Base-by-base conservation (phyloP, 2,329 filamentous ascomycete genomes). In the Ophiognomonia clavigignenti-juglandacearum region DNA sequence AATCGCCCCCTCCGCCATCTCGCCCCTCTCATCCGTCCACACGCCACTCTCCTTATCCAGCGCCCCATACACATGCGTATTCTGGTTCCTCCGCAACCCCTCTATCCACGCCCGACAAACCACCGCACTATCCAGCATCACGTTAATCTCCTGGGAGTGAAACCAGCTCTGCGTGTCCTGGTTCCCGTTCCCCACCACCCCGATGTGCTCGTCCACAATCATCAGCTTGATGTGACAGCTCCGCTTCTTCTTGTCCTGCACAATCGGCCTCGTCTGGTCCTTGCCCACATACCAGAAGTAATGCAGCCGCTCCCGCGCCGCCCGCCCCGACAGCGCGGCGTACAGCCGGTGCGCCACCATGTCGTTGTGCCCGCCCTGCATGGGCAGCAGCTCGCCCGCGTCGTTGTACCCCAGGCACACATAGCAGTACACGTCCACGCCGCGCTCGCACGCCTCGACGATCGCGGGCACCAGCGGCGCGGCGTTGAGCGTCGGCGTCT, bases 81-180 rank as follows among this genome's bases (percentile, higher is more conserved):
- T 86, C 61, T 86, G 81, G 59, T 85, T 85, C 47, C 63, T 52
- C 18, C 56, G 45, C 44, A 66, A 32, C 2, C 56, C 78, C 14
- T 81, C 77, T 18, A 78, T 71, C 85, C 85, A 88, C 27, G 69
- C 71, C 24, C 59, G 60, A 55, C 86, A 89, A 0, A 90, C 67
- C 1, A 71, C 61, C 0, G 62, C 56, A 18, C 77, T 83, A 52
- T 92, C 86, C 6, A 90, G 65, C 75, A 92, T 80, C 20, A 91
- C 64, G 54, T 92, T 91, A 45, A 86, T 75, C 62, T 92, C 87
- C 61, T 90, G 85, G 45, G 77, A 83, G 59, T 92, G 86, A 54
- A 76, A 90, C 82, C 85, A 91, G 18, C 76, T 82, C 63, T 92
- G 87, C 2, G 86, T 90, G 56, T 92, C 87, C 61, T 90, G 83